Evolutionary conservation across 1,139 yeast species (phyloP), one percentile per base, ranked within the genome.

Genomic region (Taiozyma onychis): DNA sequence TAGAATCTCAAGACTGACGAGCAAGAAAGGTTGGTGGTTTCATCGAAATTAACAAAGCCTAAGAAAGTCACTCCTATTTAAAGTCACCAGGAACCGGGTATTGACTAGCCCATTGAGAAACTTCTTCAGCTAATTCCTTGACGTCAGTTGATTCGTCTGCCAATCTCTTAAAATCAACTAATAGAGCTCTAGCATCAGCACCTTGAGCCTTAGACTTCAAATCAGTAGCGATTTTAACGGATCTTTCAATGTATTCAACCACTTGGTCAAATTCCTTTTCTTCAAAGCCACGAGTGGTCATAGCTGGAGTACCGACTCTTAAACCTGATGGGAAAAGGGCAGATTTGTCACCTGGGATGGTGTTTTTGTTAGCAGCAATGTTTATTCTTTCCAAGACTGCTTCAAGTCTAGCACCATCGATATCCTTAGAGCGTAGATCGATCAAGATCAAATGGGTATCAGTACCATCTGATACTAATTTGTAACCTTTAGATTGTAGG

Each of bases 301-400:
- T 91, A 52, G 97, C 97, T 52, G 98, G 98, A 44, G 98, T 88
- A 61, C 98, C 98, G 53, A 91, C 89, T 77, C 98, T 86, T 65
- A 91, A 77, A 60, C 98, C 98, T 48, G 95, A 88, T 63, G 98
- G 98, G 73, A 88, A 89, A 60, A 91, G 76, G 35, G 98, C 98
- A 42, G 96, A 87, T 69, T 84, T 85, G 74, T 91, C 98, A 63
- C 97, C 97, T 54, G 98, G 97, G 58, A 91, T 88, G 46, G 97
- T 85, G 78, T 91, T 91, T 73, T 91, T 91, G 78, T 91, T 91
- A 57, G 95, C 89, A 52, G 98, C 97, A 65, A 91, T 89, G 77
- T 90, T 88, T 61, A 86, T 81, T 66, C 85, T 81, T 75, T 91
- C 97, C 63, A 89, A 81, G 39, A 90, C 88, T 46, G 95, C 83